Base-by-base conservation (phyloP, 2,329 filamentous ascomycete genomes). In the Trichoderma afroharzianum region DNA sequence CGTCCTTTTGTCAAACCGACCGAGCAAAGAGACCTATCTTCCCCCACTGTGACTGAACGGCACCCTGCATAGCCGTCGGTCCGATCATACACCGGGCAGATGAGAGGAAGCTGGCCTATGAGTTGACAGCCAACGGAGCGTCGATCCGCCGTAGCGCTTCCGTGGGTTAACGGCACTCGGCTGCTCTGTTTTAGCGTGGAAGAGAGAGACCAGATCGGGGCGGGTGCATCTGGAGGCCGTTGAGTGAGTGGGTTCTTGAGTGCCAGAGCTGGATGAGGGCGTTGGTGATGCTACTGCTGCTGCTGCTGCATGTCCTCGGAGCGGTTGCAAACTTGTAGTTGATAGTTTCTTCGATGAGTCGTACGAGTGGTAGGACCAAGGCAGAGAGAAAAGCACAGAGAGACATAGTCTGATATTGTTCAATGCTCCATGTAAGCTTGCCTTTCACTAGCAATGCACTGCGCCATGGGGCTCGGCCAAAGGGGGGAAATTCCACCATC, bases 101-200 rank as follows among this genome's bases (percentile, higher is more conserved):
- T 59, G 28, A 59, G 57, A 59, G n/a, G 62, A 47, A 50, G 47
- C 26, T 47, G 50, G 36, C 64, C 64, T 30, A 21, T 24, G 28
- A 43, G 21, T 43, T 59, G 36, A 68, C 53, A 69, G 30, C 57
- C 39, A 21, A 39, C 66, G 28, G 57, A 50, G 39, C 26, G 66
- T 69, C 66, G 66, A 69, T 69, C 66, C 66, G 36, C 66, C 39
- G 39, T 62, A 69, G 66, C 57, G 57, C 64, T 61, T 36, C 55
- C 55, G 66, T 61, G 55, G 15, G 63, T 26, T 26, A 4, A 57
- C 63, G 66, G 39, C 55, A 53, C n/a, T 32, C 66, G 66, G 66
- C 66, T 58, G 66, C 18, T 47, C 30, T 58, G 30, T 24, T 21
- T 62, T 69, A 62, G 66, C 57, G 66, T 14, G 39, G 4, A 11